Percentiles rank a stretch among this genome's conserved stretches.
Conservation (phyloP, 331 rosid genomes). For the Telfairia occidentalis region DNA sequence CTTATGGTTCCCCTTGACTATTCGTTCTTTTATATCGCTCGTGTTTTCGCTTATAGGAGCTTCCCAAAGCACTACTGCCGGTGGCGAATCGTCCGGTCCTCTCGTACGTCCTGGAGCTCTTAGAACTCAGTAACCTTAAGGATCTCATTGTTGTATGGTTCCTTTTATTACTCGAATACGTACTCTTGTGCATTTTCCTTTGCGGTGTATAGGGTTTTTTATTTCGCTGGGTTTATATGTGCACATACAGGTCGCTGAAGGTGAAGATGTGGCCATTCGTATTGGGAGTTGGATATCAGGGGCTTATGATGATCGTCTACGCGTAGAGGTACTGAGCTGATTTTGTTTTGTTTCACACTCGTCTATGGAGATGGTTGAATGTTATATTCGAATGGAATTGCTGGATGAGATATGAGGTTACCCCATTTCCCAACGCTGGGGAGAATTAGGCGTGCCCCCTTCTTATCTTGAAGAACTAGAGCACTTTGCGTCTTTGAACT, state of each 20-base stretch:
- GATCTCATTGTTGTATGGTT: conserved; percentile 72
- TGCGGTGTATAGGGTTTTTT: neutral
- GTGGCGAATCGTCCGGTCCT: conserved; percentile 84
- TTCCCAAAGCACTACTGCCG: conserved; percentile 91
- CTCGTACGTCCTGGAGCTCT: conserved; percentile 72
- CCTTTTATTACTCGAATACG: neutral
- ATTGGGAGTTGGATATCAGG: conserved; percentile 79
- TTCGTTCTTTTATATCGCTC: neutral
- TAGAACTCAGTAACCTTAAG: conserved; percentile 76
- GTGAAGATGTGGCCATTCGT: conserved; percentile 51
- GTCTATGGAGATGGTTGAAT: neutral
- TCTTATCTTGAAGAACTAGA: neutral
- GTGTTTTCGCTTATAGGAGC: conserved; percentile 42
- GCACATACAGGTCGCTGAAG: conserved; percentile 77
- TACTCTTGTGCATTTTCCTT: neutral
- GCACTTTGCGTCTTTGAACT: neutral
- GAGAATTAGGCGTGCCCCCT: neutral
- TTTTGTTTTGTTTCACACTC: neutral
- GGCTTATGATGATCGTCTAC: conserved; percentile 85
- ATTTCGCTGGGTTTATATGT: neutral
- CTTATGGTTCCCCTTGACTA: neutral
- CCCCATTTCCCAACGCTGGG: neutral
- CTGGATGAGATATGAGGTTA: neutral
- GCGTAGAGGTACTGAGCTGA: conserved; percentile 49
- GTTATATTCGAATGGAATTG: neutral